Conservation (phyloP, 768 basidiomycete species). For the Agrocybe chaxingu region DNA sequence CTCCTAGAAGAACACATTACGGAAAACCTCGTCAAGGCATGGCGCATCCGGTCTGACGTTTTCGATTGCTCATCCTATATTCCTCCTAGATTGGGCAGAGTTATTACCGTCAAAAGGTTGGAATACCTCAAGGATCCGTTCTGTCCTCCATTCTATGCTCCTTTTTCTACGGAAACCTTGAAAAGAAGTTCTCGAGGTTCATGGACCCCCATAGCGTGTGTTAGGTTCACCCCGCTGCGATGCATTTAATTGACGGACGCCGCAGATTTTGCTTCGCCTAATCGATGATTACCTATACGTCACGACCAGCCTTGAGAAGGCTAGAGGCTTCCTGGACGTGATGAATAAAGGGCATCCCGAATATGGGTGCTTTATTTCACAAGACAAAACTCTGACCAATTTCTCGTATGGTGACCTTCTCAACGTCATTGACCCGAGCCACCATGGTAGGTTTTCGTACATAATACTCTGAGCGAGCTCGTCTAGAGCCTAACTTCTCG, state of each 20-base stretch:
- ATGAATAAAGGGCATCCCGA: constrained; percentile 89
- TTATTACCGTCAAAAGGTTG: constrained; percentile 86
- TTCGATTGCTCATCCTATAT: constrained; percentile 1
- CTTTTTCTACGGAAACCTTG: constrained; percentile 93
- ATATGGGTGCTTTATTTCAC: constrained; percentile 89
- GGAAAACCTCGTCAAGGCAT: constrained; percentile 88
- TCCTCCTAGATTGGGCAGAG: constrained; percentile 64
- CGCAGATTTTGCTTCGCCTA: constrained; percentile 73
- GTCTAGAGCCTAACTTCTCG: neutral
- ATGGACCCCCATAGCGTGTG: constrained; percentile 60
- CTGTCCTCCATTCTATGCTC: constrained; percentile 92
- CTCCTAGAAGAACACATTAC: constrained; percentile 88
- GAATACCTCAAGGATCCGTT: constrained; percentile 97
- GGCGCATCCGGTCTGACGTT: neutral
- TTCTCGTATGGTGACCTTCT: constrained; percentile 64
- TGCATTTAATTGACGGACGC: neutral
- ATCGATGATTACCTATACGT: constrained; percentile 96
- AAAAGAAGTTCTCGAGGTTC: constrained; percentile 53
- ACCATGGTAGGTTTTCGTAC: constrained; percentile 16
- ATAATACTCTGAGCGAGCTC: neutral
- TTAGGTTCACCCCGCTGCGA: neutral
- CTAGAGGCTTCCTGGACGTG: constrained; percentile 62
- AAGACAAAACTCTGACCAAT: constrained; percentile 86
- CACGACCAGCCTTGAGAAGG: constrained; percentile 60
- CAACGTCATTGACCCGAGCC: constrained; percentile 51